Base-by-base conservation (phyloP, 768 basidiomycete species). In the Lactarius pseudohatsudake region DNA sequence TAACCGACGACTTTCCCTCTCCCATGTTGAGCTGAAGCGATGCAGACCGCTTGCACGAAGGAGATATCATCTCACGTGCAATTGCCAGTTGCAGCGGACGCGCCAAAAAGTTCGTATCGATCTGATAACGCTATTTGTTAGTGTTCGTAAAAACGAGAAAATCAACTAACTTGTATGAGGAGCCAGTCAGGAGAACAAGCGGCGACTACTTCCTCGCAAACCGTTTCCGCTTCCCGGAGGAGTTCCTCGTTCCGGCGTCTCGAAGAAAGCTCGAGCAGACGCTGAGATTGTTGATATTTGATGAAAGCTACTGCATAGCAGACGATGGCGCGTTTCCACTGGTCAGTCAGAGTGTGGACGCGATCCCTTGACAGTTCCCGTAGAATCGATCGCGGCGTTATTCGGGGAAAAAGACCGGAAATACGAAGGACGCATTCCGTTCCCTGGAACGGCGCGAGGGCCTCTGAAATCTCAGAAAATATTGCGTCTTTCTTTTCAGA, bases 1-100 rank as follows among this genome's bases (percentile, higher is more conserved):
- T 86, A 4, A 83, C 81, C 11, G 78, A 76, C 7, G 81, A 79
- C 64, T 85, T 84, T 4, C 84, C 85, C 64, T 85, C 84, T 1
- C 84, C 84, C 84, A 85, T 86, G 56, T 85, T 83, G 26, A 85
- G 78, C 50, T 85, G 84, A 32, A 81, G 73, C 2, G 77, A 72
- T 0, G 79, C 79, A 59, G 81, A 86, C 5, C 69, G n/a, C 2
- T 65, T 64, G 0, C 72, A 76, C 0, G 62, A 65, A 0, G 85
- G 84, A 0, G 70, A 64, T 22, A 82, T 80, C 85, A 85, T 85
- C 56, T 83, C 78, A 1, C 69, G 59, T 1, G 83, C 81, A 9
- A 85, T 74, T 0, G 73, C 57, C 0, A 72, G 73, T 64, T 86
- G 85, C 11, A 84, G 68, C 0, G 75, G 75, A 5, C 84, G 81